Evolutionary conservation across 768 basidiomycete genomes (phyloP), one percentile per base, ranked within the genome.

Genomic region (Vishniacozyma victoriae): DNA sequence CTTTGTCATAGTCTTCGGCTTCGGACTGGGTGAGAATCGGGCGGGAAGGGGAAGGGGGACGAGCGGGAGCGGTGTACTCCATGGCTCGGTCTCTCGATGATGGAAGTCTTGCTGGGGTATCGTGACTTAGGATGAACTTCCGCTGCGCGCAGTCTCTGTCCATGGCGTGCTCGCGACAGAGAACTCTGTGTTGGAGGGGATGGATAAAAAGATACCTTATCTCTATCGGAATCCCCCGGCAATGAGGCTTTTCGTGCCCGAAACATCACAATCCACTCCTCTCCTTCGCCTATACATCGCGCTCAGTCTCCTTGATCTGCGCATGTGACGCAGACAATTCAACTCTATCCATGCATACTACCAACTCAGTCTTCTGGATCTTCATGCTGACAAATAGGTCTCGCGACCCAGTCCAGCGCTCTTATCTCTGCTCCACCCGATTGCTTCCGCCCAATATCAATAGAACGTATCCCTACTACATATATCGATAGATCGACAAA

Each of bases 321-420:
- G 9, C 18, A 19, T 24, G 20, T 24, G 36, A 16, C 16, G 11
- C 42, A 12, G 19, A 35, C 25, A 18, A 37, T n/a, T 23, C 11
- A 18, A 7, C 18, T 12, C 16, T 19, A 41, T 45, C 50, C 42
- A 24, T 29, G 11, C 41, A 23, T 33, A 7, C 23, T 19, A 23
- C 43, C 26, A 39, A 23, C 46, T 20, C 24, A 20, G 25, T 45
- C 44, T 4, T 14, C 33, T 3, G 22, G 15, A 25, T 27, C 11
- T 16, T 23, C 25, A 25, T 14, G 13, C 40, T n/a, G n/a, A n/a
- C n/a, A n/a, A 36, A 57, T 55, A 70, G 70, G 29, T 60, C 67
- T 71, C 70, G 70, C 70, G 70, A 71, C 70, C 70, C 70, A 62
- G 46, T 62, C 70, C 70, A 58, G 70, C 64, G 59, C 47, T 48